Evolutionary conservation across 2,329 filamentous ascomycete species (phyloP).

Genomic region (Trichoderma oligosporum): DNA sequence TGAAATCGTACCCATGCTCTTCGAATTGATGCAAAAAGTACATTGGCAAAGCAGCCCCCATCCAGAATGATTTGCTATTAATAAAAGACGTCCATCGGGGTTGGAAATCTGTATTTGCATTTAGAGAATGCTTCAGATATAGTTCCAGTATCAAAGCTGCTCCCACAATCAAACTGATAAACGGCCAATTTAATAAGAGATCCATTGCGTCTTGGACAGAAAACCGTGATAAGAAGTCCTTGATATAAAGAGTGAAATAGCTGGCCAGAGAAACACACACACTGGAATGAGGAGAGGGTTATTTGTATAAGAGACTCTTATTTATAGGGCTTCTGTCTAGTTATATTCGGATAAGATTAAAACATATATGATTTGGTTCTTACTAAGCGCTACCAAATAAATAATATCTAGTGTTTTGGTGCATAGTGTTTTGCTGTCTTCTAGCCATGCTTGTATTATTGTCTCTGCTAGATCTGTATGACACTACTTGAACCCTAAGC

Average conservation of each 20-base stretch:
- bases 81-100: background rate
- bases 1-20: conserved; percentile 11
- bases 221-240: background rate
- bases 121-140: background rate
- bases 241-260: background rate
- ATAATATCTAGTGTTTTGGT: too few relatives aligned
- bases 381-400: conserved; percentile 2
- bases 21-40: conserved; percentile 11
- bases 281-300: too few relatives aligned
- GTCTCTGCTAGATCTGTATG: background rate
- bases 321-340: background rate
- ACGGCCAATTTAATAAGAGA: background rate
- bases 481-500: background rate
- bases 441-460: too few relatives aligned
- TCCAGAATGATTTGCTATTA: background rate
- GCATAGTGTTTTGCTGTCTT: background rate
- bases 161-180: background rate
- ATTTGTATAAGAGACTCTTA: background rate
- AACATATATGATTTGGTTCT: too few relatives aligned
- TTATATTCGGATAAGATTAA: background rate
- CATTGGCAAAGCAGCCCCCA: background rate
- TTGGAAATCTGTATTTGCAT: background rate
- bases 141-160: background rate
- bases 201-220: background rate
- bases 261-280: background rate